phyloP scores from a whole-genome alignment of 106 monocot species.

The Dioscorea dumetorum region DNA sequence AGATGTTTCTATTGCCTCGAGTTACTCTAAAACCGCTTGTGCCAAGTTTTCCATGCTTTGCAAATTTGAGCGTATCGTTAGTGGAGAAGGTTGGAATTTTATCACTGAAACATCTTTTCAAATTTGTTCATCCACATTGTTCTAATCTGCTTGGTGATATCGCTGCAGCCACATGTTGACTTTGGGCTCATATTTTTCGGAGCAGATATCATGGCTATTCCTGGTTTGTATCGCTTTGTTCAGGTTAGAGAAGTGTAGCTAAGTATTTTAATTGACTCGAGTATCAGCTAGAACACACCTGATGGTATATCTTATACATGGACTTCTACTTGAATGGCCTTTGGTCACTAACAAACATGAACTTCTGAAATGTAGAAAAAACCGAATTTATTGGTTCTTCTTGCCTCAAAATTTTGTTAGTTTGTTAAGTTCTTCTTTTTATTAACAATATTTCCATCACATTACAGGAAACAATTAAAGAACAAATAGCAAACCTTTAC shows the following conservation, averaged over 20 bases:
- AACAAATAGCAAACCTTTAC: slow-evolving; percentile 57
- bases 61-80: slow-evolving; percentile 41
- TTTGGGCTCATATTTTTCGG: slow-evolving; percentile 79
- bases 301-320: too few relatives aligned
- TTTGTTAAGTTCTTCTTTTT: too few relatives aligned
- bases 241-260: slow-evolving; percentile 33
- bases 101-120: neutral
- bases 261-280: too few relatives aligned
- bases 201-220: slow-evolving; percentile 89
- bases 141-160: neutral
- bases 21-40: slow-evolving; percentile 69
- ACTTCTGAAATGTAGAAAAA: too few relatives aligned
- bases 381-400: too few relatives aligned
- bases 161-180: slow-evolving; percentile 70
- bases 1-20: slow-evolving; percentile 49
- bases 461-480: slow-evolving; percentile 33
- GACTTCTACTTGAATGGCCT: too few relatives aligned
- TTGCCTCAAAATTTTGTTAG: too few relatives aligned
- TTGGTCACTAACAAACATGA: too few relatives aligned
- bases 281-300: too few relatives aligned
- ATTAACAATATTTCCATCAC: too few relatives aligned
- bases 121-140: neutral
- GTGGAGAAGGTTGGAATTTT: slow-evolving; percentile 63
- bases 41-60: slow-evolving; percentile 77
- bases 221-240: slow-evolving; percentile 56